phyloP scores from a whole-genome alignment of 257 asterid genomes.

The Parsonsia alboflavescens region DNA sequence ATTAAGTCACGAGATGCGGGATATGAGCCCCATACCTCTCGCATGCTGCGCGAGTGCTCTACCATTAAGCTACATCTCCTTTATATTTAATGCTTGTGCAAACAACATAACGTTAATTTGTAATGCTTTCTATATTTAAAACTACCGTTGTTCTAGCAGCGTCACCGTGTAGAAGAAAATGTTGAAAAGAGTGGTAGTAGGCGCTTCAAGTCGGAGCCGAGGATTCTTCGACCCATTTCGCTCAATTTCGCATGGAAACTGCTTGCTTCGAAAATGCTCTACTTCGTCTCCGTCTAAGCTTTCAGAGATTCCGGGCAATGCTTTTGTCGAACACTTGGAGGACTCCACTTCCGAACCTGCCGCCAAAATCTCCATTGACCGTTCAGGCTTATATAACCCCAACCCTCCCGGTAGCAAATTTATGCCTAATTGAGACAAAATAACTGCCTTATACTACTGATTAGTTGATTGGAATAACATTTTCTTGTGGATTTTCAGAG shows the following conservation, averaged over 20 bases:
- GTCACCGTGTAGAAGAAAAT: constrained; percentile 12
- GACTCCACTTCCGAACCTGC: constrained; percentile 30
- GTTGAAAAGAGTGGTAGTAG: constrained; percentile 41
- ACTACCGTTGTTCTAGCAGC: no score
- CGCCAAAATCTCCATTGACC: constrained; percentile 73
- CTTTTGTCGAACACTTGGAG: constrained; percentile 63
- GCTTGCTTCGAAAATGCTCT: constrained; percentile 26
- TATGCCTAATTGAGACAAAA: not conserved
- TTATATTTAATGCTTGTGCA: no score
- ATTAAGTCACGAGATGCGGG: no score
- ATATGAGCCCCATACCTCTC: no score
- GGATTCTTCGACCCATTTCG: constrained; percentile 26
- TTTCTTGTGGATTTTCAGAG: constrained; percentile 34
- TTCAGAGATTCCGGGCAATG: constrained; percentile 33
- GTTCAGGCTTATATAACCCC: constrained; percentile 66
- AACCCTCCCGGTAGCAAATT: constrained; percentile 52
- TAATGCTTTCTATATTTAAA: no score
- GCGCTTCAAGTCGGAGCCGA: constrained; percentile 39
- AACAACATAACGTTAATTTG: no score
- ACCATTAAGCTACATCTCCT: no score
- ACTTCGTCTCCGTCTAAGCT: constrained; percentile 31
- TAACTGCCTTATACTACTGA: not conserved
- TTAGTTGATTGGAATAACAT: not conserved
- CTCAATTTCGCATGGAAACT: constrained; percentile 5
- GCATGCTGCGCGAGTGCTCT: no score